Evolutionary conservation across 2,329 filamentous ascomycete genomes (phyloP).

Genomic region (Annulohypoxylon truncatum): DNA sequence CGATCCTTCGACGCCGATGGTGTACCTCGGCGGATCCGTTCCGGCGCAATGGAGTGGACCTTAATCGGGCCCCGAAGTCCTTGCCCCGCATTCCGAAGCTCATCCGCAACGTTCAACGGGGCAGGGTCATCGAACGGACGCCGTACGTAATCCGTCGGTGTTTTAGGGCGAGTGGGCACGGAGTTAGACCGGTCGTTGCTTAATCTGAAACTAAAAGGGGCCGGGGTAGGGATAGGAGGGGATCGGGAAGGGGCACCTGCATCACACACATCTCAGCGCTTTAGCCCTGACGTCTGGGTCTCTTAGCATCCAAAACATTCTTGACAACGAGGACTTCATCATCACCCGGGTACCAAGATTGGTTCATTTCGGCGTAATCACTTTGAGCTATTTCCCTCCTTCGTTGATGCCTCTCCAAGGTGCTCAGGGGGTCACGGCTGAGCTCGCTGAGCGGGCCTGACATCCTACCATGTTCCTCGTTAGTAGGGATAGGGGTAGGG

Average conservation of each 20-base stretch:
- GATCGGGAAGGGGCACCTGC: neutral
- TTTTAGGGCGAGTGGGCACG: neutral
- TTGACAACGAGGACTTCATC: neutral
- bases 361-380: neutral
- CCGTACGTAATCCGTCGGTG: neutral
- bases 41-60: neutral
- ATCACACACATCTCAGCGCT: neutral
- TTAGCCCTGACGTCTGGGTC: neutral
- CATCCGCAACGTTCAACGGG: neutral
- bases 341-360: neutral
- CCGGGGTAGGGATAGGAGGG: neutral
- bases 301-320: neutral
- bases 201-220: neutral
- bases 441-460: neutral
- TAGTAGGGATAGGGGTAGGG: neutral
- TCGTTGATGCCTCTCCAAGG: neutral
- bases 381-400: neutral
- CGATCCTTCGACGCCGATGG: neutral
- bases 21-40: neutral
- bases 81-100: constrained; percentile 1
- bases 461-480: neutral
- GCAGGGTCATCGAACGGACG: constrained; percentile 1
- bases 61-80: neutral
- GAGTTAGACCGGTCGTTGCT: no score
- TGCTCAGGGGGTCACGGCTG: neutral